These are phyloP conservation scores for Fusarium sp. DNA, from an alignment of 2,329 filamentous ascomycete species.

Conservation along the genomic window DNA sequence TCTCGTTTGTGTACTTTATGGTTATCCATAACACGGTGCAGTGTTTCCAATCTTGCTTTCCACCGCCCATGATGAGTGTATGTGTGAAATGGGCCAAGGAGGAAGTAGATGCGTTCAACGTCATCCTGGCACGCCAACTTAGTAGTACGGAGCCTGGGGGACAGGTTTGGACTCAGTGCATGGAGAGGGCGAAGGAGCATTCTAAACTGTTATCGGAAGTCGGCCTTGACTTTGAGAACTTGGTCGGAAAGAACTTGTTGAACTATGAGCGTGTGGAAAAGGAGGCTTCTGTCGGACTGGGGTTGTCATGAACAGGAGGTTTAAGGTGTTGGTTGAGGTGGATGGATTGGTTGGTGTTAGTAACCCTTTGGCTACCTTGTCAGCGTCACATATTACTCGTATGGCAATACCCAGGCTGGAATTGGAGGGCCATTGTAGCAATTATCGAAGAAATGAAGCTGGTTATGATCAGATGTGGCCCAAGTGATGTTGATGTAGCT, in stretches of 20 bases:
- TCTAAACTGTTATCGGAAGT: slow-evolving; percentile 83
- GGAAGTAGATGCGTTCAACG: slow-evolving; percentile 90
- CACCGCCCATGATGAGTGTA: slow-evolving; percentile 86
- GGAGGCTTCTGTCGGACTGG: slow-evolving; percentile 43
- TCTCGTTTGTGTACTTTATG: slow-evolving; percentile 95
- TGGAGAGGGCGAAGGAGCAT: slow-evolving; percentile 83
- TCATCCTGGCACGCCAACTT: slow-evolving; percentile 81
- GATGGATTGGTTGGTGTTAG: slow-evolving; percentile 4
- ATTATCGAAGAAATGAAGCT: neutral
- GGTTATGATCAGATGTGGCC: slow-evolving; percentile 1
- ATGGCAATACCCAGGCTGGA: slow-evolving; percentile 19
- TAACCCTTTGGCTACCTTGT: slow-evolving; percentile 31
- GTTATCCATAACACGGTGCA: slow-evolving; percentile 92
- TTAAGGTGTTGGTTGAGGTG: neutral
- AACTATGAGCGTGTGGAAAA: slow-evolving; percentile 34
- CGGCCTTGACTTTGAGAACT: slow-evolving; percentile 86
- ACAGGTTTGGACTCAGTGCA: slow-evolving; percentile 82
- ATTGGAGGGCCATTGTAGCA: slow-evolving; percentile 16
- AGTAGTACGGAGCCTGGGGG: slow-evolving; percentile 84
- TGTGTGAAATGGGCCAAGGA: slow-evolving; percentile 99
- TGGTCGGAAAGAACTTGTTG: slow-evolving; percentile 72
- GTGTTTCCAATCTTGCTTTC: slow-evolving; percentile 89
- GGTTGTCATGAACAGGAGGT: slow-evolving; percentile 39
- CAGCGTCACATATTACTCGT: slow-evolving; percentile 4
- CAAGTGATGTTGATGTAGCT: neutral